These are phyloP conservation scores for Metschnikowia bowlesiae DNA, from an alignment of 805 yeast genomes.

Conservation along the genomic window DNA sequence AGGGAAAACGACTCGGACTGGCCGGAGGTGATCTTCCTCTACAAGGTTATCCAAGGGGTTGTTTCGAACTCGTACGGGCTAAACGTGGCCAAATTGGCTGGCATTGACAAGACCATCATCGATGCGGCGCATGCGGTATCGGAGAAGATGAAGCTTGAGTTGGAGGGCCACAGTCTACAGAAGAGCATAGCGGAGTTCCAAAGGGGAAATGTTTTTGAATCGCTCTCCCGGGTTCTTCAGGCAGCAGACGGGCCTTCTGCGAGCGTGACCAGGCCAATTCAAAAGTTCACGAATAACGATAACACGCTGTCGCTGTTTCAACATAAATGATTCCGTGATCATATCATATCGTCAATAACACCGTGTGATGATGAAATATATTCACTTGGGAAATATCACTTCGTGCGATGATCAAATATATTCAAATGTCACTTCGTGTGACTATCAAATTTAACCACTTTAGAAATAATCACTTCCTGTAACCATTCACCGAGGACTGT, in stretches of 20 bases:
- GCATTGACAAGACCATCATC: constrained; percentile 47
- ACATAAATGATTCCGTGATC: too few relatives aligned
- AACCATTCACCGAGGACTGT: too few relatives aligned
- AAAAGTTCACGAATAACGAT: too few relatives aligned
- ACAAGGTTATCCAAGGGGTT: constrained; percentile 34
- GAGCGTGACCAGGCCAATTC: too few relatives aligned
- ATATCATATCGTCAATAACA: too few relatives aligned
- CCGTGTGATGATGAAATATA: too few relatives aligned
- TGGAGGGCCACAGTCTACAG: constrained; percentile 18
- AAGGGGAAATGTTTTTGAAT: constrained; percentile 1
- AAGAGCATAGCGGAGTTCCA: constrained; percentile 1
- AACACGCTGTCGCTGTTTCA: too few relatives aligned
- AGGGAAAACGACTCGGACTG: constrained; percentile 18
- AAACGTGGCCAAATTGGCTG: constrained; percentile 78
- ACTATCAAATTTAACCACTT: too few relatives aligned
- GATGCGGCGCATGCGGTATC: constrained; percentile 41
- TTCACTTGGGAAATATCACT: too few relatives aligned
- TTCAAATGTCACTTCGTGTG: too few relatives aligned
- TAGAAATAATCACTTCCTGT: too few relatives aligned
- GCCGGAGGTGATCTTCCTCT: constrained; percentile 38
- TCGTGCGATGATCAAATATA: too few relatives aligned
- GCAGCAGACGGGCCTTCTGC: background rate
- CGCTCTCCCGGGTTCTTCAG: background rate
- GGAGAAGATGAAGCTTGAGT: constrained; percentile 23
- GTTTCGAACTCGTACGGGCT: constrained; percentile 69